These are phyloP conservation scores for Talaromyces sp. DNA, from an alignment of 2,329 filamentous ascomycete genomes.

Conservation along the genomic window DNA sequence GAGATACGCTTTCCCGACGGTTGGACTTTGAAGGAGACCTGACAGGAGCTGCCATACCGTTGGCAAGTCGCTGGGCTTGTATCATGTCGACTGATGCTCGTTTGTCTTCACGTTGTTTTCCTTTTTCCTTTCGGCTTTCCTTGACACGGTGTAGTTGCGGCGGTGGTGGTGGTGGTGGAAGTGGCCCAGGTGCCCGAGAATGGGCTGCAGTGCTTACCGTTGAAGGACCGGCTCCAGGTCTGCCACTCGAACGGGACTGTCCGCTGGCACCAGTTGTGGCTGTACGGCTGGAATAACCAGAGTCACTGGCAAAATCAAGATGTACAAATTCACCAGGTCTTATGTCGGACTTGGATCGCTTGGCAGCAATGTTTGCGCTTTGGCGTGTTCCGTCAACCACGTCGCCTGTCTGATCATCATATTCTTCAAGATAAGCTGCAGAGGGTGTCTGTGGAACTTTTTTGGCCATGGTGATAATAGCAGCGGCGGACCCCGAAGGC, in stretches of 20 bases:
- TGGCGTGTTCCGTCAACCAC: constrained; percentile 47
- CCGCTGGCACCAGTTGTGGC: constrained; percentile 51
- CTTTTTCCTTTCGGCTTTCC: constrained; percentile 33
- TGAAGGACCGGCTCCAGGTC: constrained; percentile 36
- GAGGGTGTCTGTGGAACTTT: constrained; percentile 30
- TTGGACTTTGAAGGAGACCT: constrained; percentile 35
- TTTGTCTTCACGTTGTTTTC: constrained; percentile 28
- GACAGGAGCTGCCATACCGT: constrained; percentile 29
- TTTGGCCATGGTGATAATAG: constrained; percentile 33
- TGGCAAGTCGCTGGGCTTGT: constrained; percentile 32
- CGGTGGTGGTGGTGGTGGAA: constrained; percentile 16
- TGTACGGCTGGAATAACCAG: constrained; percentile 61
- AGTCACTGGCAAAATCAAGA: constrained; percentile 56
- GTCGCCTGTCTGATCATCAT: constrained; percentile 44
- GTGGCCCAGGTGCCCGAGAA: constrained; percentile 5
- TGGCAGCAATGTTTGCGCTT: constrained; percentile 51
- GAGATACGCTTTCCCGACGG: constrained; percentile 31
- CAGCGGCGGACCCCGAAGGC: constrained; percentile 9
- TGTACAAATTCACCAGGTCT: constrained; percentile 33
- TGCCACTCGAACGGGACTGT: constrained; percentile 47
- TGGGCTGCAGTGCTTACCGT: constrained; percentile 32
- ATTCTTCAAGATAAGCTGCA: constrained; percentile 48
- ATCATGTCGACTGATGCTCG: constrained; percentile 35
- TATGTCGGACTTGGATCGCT: constrained; percentile 45
- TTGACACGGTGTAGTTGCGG: constrained; percentile 23